Conservation (phyloP, 2,329 filamentous ascomycete species). For the Colletotrichum sp. region DNA sequence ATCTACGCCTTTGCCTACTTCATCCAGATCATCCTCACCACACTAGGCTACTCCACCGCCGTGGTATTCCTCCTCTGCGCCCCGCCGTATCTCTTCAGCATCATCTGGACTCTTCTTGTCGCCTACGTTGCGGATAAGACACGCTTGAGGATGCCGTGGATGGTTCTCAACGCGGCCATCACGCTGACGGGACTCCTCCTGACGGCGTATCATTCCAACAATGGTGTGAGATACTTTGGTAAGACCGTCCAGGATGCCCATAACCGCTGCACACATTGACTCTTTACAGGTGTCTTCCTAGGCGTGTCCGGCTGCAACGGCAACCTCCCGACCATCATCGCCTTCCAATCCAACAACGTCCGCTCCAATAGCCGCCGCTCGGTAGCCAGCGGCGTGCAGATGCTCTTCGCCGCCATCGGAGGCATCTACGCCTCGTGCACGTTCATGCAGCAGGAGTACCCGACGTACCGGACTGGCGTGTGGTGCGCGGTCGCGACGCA, state of each 20-base stretch:
- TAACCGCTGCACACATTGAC: fast-evolving
- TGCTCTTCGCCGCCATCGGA: conserved; percentile 33
- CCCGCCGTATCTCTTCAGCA: neutral
- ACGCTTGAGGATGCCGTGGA: conserved; percentile 30
- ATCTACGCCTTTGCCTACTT: conserved; percentile 67
- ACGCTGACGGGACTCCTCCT: conserved; percentile 10
- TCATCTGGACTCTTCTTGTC: neutral
- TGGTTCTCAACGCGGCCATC: conserved; percentile 20
- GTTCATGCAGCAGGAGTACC: conserved; percentile 34
- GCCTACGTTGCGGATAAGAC: neutral
- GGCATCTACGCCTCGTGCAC: conserved; percentile 34
- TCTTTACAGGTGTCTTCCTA: conserved; percentile 15
- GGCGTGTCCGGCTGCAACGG: conserved; percentile 20
- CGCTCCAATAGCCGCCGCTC: conserved; percentile 29
- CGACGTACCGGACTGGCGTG: conserved; percentile 29
- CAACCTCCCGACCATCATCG: conserved; percentile 21
- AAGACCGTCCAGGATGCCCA: neutral
- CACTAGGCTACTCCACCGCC: conserved; percentile 28
- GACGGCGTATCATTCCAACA: conserved; percentile 13
- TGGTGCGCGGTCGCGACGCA: conserved; percentile 30
- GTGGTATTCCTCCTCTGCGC: conserved; percentile 28
- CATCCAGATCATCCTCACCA: conserved; percentile 61
- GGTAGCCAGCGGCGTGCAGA: conserved; percentile 33
- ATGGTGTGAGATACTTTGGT: conserved; percentile 32
- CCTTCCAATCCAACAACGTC: conserved; percentile 34